Evolutionary conservation across 345 rosid species (phyloP).

Genomic region (Salix brachista): DNA sequence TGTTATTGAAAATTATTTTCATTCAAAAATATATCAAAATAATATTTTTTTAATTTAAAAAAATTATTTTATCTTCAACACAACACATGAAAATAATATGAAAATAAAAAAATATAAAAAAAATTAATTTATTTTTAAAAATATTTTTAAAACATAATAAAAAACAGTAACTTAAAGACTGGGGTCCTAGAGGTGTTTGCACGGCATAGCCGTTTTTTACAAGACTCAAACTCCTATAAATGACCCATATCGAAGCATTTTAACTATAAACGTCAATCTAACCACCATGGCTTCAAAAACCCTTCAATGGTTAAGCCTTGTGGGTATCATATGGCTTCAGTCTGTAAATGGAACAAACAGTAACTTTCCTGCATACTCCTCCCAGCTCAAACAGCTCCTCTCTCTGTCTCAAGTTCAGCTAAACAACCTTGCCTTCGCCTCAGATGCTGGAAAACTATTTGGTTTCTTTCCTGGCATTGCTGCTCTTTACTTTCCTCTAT

Average conservation of each 20-base stretch:
- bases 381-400: constrained; percentile 69
- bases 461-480: constrained; percentile 90
- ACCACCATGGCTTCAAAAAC: constrained; percentile 37
- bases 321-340: constrained; percentile 74
- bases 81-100: too few relatives aligned
- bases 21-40: too few relatives aligned
- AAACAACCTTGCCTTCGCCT: constrained; percentile 85
- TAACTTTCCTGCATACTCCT: constrained; percentile 85
- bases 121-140: too few relatives aligned
- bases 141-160: too few relatives aligned
- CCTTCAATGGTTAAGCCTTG: constrained; percentile 72
- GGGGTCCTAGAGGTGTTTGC: too few relatives aligned
- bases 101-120: too few relatives aligned
- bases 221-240: neutral
- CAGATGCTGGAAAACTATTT: constrained; percentile 82
- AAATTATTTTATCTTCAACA: too few relatives aligned
- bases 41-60: too few relatives aligned
- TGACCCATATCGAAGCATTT: neutral
- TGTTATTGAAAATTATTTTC: too few relatives aligned
- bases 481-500: constrained; percentile 61
- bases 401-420: constrained; percentile 75
- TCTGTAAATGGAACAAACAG: constrained; percentile 72
- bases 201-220: neutral
- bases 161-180: too few relatives aligned
- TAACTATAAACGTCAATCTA: neutral